Evolutionary conservation across 441 rosid genomes (phyloP).

Genomic region (Croton laevigatus): DNA sequence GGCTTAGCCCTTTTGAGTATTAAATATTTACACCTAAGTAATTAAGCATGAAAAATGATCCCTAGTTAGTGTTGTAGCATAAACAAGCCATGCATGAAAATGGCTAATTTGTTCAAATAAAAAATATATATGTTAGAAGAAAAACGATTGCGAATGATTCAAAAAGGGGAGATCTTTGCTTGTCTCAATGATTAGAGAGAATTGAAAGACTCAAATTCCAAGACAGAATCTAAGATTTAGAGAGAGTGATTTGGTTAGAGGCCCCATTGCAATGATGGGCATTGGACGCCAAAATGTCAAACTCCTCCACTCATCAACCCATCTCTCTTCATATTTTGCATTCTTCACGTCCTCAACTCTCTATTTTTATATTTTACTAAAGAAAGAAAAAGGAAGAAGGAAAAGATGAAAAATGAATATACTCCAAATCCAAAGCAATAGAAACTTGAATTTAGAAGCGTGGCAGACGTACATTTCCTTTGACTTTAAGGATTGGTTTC

Average conservation of each 20-base stretch:
- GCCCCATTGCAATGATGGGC: conserved; percentile 1
- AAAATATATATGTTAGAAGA: neutral
- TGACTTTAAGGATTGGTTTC: neutral
- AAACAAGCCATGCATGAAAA: too few relatives aligned
- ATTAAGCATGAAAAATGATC: too few relatives aligned
- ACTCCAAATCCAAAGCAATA: neutral
- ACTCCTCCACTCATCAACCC: neutral
- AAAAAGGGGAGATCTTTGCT: neutral
- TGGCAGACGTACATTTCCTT: neutral
- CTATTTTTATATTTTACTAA: neutral
- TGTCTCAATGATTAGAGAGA: neutral
- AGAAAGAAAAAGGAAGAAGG: neutral
- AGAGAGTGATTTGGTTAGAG: neutral
- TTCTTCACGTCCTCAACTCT: neutral
- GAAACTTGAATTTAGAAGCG: neutral
- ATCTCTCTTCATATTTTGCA: neutral
- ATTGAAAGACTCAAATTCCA: neutral
- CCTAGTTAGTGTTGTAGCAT: too few relatives aligned
- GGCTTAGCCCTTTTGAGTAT: too few relatives aligned
- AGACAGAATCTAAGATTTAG: neutral
- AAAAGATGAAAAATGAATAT: neutral
- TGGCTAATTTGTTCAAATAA: too few relatives aligned
- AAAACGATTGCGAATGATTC: neutral
- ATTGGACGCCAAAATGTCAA: neutral
- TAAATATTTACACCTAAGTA: too few relatives aligned